Evolutionary conservation across 2,329 filamentous ascomycete species (phyloP).

Genomic region (Penicillium brevicompactum): DNA sequence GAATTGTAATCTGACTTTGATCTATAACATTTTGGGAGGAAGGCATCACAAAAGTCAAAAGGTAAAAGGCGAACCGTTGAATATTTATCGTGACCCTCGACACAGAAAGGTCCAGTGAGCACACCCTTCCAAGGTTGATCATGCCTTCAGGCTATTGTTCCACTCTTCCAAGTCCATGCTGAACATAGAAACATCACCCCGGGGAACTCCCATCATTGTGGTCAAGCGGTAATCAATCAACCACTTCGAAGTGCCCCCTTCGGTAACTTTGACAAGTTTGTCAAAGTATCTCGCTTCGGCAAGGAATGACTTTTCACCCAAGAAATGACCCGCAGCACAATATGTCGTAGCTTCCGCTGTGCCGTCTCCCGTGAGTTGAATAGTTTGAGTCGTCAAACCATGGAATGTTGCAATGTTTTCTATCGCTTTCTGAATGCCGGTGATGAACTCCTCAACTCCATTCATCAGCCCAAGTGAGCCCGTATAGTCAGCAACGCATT

Average conservation of each 20-base stretch:
- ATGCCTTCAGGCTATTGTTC: not conserved
- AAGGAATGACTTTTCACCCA: not conserved
- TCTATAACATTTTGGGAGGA: too few species aligned
- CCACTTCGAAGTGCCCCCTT: not conserved
- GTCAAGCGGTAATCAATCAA: not conserved
- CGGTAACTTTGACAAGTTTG: not conserved
- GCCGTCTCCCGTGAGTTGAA: not conserved
- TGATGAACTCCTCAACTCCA: not conserved
- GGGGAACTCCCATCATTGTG: slow-evolving; percentile 1
- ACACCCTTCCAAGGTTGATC: not conserved
- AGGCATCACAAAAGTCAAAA: too few species aligned
- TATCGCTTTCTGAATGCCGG: not conserved
- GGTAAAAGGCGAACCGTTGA: too few species aligned
- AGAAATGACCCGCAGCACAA: not conserved
- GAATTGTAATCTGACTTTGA: too few species aligned
- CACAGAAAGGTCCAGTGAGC: too few species aligned
- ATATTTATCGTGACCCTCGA: too few species aligned
- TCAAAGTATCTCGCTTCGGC: not conserved
- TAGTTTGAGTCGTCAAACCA: not conserved
- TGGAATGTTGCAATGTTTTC: not conserved
- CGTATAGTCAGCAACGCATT: not conserved
- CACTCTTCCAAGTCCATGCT: not conserved
- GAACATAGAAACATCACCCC: not conserved
- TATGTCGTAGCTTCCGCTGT: not conserved
- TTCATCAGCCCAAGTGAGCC: not conserved